These are phyloP conservation scores for Fusarium newnesense DNA, from an alignment of 2,329 filamentous ascomycete species.

Conservation along the genomic window DNA sequence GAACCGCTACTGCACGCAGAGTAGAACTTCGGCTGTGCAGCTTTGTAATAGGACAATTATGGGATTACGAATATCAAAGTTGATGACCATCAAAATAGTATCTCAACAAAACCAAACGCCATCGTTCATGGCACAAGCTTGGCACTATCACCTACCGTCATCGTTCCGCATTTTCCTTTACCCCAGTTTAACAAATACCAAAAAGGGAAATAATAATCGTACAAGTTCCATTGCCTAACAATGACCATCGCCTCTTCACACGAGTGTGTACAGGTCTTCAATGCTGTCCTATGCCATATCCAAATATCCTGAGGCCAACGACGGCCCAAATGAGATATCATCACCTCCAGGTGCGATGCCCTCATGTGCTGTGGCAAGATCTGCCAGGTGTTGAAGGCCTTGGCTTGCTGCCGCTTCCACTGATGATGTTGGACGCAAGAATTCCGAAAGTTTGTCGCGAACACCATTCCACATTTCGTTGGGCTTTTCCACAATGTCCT, in stretches of 20 bases:
- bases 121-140: constrained; percentile 6
- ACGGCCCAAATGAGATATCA: constrained; percentile 48
- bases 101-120: constrained; percentile 26
- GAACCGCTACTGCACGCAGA: neutral
- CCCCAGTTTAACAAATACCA: constrained; percentile 8
- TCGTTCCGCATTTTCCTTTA: constrained; percentile 13
- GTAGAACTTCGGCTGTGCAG: neutral
- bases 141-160: constrained; percentile 4
- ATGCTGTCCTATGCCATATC: constrained; percentile 42
- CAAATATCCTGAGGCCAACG: constrained; percentile 51
- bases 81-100: neutral
- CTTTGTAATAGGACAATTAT: neutral
- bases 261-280: neutral
- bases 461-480: constrained; percentile 68
- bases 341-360: constrained; percentile 45
- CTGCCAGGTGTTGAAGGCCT: constrained; percentile 70
- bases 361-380: constrained; percentile 61
- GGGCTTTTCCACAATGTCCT: constrained; percentile 66
- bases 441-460: constrained; percentile 54
- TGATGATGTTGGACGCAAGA: constrained; percentile 50
- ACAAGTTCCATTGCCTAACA: constrained; percentile 3
- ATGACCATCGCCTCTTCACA: neutral
- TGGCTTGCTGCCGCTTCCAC: constrained; percentile 58
- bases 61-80: neutral
- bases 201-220: constrained; percentile 26